Base-by-base conservation (phyloP, 2,329 filamentous ascomycete species). In the Proliferodiscus dingleyae region DNA sequence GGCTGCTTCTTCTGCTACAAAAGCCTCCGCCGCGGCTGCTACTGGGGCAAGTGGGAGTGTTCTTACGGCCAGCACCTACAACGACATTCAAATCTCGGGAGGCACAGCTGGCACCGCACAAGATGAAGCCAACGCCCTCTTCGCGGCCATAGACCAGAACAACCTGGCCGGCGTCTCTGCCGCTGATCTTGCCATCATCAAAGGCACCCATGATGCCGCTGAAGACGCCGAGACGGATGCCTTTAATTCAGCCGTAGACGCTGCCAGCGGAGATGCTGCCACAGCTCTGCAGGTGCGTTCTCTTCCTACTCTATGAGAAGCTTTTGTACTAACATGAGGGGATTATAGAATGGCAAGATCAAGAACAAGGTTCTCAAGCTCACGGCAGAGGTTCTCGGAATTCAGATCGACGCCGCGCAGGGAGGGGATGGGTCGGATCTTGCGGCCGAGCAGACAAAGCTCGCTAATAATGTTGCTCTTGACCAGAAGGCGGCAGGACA, bases 351-450 rank as follows among this genome's bases (percentile, higher is more conserved):
- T 43, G 74, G 74, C 58, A 78, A 79, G 66, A 78, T 72, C 49
- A 76, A 77, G 71, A 79, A 78, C 70, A 80, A 80, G 66, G 73
- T 80, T 13, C 63, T 80, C 42, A 80, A 80, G 66, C 66, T 80
- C 51, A 71, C 70, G 30, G 72, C 74, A 22, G 72, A 72, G 41
- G 64, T 77, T 24, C 61, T 78, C 23, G 66, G 70, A 53, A 70
- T 80, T 7, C 64, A 71, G 60, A 68, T 73, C 28, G 64, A 78
- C 50, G 62, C 68, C 45, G 76, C 75, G 0, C 72, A 78, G 52
- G 76, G 77, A 18, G 45, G 69, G 13, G 42, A 46, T 41, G 57
- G 67, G 9, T 66, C 57, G 5, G 68, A 73, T 51, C 54, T 78
- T 4, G 71, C 62, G 0, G 63, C 64, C 4, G 73, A 78, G 63